phyloP scores from a whole-genome alignment of 1,284 basidiomycete species.

The Amylostereum areolatum region DNA sequence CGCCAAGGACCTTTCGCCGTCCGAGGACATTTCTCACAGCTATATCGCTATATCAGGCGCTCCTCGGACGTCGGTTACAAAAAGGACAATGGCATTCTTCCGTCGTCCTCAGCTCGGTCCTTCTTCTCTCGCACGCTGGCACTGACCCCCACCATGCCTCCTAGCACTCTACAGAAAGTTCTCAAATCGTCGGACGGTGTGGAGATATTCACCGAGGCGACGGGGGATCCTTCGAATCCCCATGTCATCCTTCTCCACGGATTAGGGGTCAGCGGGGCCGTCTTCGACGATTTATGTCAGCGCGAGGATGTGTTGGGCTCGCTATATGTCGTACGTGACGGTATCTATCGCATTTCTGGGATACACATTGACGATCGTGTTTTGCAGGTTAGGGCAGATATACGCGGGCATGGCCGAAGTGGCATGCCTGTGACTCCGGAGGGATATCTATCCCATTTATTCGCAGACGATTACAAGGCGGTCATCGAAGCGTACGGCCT shows the following conservation, averaged over 20 bases:
- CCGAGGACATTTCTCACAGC: too few species aligned
- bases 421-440: conserved; percentile 14
- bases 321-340: conserved; percentile 27
- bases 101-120: too few species aligned
- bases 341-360: conserved; percentile 24
- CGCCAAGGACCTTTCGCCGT: too few species aligned
- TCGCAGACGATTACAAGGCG: conserved; percentile 22
- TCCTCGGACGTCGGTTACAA: too few species aligned
- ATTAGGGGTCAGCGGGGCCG: conserved; percentile 23
- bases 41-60: too few species aligned
- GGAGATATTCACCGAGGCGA: conserved; percentile 26
- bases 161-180: too few species aligned
- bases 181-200: conserved; percentile 17
- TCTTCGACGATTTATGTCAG: too few species aligned
- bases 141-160: too few species aligned
- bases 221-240: conserved; percentile 29
- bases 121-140: too few species aligned
- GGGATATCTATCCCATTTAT: conserved; percentile 14
- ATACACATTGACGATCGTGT: conserved; percentile 21
- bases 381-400: conserved; percentile 29
- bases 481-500: conserved; percentile 19
- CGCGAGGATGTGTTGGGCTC: too few species aligned
- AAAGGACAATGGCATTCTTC: too few species aligned
- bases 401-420: conserved; percentile 25
- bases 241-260: conserved; percentile 34